Conservation (phyloP, 495 filamentous ascomycete genomes). For the Tuber calosporum region DNA sequence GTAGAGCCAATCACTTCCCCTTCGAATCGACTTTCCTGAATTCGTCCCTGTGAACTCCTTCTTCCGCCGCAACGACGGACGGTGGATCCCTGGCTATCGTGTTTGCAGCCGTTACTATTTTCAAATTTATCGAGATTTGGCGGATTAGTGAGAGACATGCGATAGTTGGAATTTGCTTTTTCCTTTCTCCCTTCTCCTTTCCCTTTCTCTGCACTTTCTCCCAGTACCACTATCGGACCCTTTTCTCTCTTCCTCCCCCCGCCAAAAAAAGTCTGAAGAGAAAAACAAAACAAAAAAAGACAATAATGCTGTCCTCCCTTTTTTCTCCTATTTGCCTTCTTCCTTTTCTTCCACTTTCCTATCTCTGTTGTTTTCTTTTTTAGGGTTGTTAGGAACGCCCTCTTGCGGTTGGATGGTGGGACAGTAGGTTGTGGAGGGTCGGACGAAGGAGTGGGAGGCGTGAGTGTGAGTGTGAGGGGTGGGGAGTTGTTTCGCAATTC, state of each 20-base stretch:
- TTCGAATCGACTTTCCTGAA: conserved; percentile 33
- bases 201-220: not conserved
- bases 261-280: no score
- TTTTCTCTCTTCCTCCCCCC: not conserved
- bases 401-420: conserved; percentile 3
- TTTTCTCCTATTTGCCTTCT: not conserved
- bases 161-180: conserved; percentile 5
- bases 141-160: conserved; percentile 25
- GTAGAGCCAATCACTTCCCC: conserved; percentile 20
- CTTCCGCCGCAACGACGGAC: conserved; percentile 21
- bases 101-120: conserved; percentile 25
- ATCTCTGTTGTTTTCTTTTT: not conserved
- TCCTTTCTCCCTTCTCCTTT: not conserved
- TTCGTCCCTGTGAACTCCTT: conserved; percentile 6
- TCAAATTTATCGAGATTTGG: conserved; percentile 17
- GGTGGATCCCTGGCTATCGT: conserved; percentile 20
- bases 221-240: not conserved
- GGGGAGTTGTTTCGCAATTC: conserved; percentile 2
- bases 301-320: not conserved
- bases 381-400: not conserved
- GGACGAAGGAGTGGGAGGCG: not conserved
- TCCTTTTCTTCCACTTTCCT: not conserved
- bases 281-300: no score
- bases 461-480: not conserved
- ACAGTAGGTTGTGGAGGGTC: not conserved